Evolutionary conservation across 2,329 filamentous ascomycete species (phyloP).

Genomic region (Fusarium poae): DNA sequence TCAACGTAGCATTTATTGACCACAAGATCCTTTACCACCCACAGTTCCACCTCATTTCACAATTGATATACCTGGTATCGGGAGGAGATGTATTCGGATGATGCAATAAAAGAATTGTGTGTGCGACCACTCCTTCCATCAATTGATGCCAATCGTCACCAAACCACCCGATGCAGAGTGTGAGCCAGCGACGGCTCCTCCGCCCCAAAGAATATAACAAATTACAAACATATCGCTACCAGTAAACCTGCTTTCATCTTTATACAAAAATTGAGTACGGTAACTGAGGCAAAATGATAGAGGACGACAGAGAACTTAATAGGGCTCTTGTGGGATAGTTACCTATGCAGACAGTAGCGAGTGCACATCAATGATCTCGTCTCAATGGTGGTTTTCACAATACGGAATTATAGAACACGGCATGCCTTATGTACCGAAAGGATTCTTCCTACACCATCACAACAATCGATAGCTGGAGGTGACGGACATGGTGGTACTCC

Average conservation of each 20-base stretch:
- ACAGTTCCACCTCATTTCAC: not conserved
- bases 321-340: not conserved
- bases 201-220: too few species aligned
- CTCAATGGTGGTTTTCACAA: not conserved
- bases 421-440: not conserved
- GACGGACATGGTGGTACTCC: not conserved
- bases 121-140: not conserved
- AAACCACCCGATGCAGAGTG: not conserved
- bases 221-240: not conserved
- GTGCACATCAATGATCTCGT: not conserved
- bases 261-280: too few species aligned
- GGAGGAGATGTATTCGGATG: too few species aligned
- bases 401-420: not conserved
- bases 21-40: too few species aligned
- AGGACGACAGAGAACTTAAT: not conserved
- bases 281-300: not conserved
- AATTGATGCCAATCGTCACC: not conserved
- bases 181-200: too few species aligned
- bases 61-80: too few species aligned
- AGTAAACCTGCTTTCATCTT: not conserved
- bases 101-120: too few species aligned
- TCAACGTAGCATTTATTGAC: too few species aligned
- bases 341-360: not conserved
- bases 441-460: not conserved
- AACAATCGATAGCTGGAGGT: not conserved